These are phyloP conservation scores for Yamadazyma siamensis DNA, from an alignment of 1,139 yeast genomes.

Conservation along the genomic window DNA sequence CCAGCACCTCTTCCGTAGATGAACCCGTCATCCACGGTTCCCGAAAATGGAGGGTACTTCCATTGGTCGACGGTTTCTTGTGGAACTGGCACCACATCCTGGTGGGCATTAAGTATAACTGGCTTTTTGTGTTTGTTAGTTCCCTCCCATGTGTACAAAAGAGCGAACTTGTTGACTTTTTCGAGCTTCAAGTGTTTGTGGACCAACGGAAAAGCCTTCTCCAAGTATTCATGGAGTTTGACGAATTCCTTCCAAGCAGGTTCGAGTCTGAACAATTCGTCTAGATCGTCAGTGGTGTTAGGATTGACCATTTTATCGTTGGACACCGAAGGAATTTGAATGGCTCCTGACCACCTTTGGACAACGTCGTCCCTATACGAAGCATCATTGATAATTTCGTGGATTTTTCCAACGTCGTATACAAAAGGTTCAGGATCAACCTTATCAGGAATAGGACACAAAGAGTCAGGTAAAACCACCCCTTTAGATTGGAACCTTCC, in stretches of 20 bases:
- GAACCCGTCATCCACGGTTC: constrained; percentile 36
- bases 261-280: constrained; percentile 25
- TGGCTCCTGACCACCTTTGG: constrained; percentile 48
- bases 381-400: constrained; percentile 32
- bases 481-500: background rate
- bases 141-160: constrained; percentile 40
- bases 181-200: constrained; percentile 29
- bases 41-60: constrained; percentile 46
- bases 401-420: constrained; percentile 19
- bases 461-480: constrained; percentile 15
- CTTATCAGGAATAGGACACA: constrained; percentile 36
- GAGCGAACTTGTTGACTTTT: constrained; percentile 28
- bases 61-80: constrained; percentile 38
- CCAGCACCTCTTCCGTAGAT: constrained; percentile 46
- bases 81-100: constrained; percentile 51
- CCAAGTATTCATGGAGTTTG: constrained; percentile 26
- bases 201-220: constrained; percentile 28
- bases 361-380: constrained; percentile 39
- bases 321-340: constrained; percentile 64
- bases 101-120: constrained; percentile 45
- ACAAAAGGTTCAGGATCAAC: constrained; percentile 25
- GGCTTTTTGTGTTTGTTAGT: constrained; percentile 30
- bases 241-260: constrained; percentile 29
- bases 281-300: constrained; percentile 16
- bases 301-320: constrained; percentile 48